A percentile compares a stretch with the other conserved stretches of the same genome.
Conservation (phyloP, 768 basidiomycete genomes). For the Filobasidium floriforme region DNA sequence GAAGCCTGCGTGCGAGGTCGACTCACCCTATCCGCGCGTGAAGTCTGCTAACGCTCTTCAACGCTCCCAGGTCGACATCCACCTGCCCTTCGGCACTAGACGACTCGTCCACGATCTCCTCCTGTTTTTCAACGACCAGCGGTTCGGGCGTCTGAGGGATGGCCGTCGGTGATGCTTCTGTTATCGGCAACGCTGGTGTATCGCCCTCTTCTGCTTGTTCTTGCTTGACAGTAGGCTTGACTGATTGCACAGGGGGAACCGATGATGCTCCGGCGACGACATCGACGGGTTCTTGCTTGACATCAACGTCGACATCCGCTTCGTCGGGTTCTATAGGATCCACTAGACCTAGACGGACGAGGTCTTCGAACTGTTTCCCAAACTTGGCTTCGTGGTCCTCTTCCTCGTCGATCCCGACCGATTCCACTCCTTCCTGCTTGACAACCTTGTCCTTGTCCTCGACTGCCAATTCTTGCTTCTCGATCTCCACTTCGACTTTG, state of each 20-base stretch:
- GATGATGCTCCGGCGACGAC: too few species aligned
- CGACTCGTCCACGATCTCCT: constrained; percentile 21
- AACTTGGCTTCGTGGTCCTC: neutral
- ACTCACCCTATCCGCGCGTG: constrained; percentile 82
- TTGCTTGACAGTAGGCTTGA: neutral
- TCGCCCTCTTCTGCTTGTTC: neutral
- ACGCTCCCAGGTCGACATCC: constrained; percentile 74
- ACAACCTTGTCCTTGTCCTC: too few species aligned
- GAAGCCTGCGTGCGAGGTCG: neutral
- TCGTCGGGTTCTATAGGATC: neutral
- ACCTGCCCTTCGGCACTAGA: constrained; percentile 30
- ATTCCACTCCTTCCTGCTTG: neutral
- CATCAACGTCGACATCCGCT: neutral
- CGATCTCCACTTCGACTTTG: too few species aligned
- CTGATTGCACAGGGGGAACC: too few species aligned
- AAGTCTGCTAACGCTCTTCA: constrained; percentile 94
- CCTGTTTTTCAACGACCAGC: constrained; percentile 12
- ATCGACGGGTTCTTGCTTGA: neutral
- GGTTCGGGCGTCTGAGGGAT: constrained; percentile 27
- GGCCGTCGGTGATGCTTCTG: constrained; percentile 3
- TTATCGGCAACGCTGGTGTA: neutral
- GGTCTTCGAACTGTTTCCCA: neutral
- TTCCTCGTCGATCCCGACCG: neutral
- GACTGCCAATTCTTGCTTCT: neutral
- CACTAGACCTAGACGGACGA: neutral